Percentiles rank a stretch among this genome's conserved stretches.
Conservation (phyloP, 208 protist genomes). For the Phytomonas francai region DNA sequence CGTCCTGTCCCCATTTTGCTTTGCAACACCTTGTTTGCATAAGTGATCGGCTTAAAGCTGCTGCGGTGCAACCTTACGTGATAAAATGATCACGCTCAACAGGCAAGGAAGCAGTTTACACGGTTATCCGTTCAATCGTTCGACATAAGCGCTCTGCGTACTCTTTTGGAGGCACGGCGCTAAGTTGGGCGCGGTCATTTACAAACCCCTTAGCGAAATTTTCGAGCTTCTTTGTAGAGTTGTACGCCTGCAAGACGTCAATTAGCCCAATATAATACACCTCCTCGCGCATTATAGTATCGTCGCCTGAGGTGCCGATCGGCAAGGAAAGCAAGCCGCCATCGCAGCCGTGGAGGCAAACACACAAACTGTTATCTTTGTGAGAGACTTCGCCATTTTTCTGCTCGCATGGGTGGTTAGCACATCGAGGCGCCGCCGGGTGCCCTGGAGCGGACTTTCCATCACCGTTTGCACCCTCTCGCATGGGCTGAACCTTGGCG, state of each 20-base stretch:
- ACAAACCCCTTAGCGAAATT: conserved; percentile 80
- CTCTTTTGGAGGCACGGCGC: conserved; percentile 75
- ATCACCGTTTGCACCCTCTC: conserved; percentile 8
- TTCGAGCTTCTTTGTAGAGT: conserved; percentile 74
- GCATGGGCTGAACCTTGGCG: neutral
- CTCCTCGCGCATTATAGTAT: conserved; percentile 60
- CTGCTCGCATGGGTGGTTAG: neutral
- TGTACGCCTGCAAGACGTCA: conserved; percentile 91
- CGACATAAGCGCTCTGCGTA: conserved; percentile 79
- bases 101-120: conserved; percentile 19
- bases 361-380: conserved; percentile 29
- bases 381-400: neutral
- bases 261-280: conserved; percentile 92
- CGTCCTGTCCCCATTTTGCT: neutral
- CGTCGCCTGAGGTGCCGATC: conserved; percentile 56
- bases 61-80: neutral
- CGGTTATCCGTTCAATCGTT: conserved; percentile 66
- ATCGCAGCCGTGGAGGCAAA: conserved; percentile 73
- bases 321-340: conserved; percentile 73
- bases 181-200: conserved; percentile 64
- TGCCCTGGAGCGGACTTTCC: neutral
- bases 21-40: neutral
- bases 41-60: too few species aligned
- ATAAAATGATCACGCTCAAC: neutral
- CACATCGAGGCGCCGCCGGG: neutral